Base-by-base conservation (phyloP, 306 rosid genomes). In the Trichosanthes cucumerina region DNA sequence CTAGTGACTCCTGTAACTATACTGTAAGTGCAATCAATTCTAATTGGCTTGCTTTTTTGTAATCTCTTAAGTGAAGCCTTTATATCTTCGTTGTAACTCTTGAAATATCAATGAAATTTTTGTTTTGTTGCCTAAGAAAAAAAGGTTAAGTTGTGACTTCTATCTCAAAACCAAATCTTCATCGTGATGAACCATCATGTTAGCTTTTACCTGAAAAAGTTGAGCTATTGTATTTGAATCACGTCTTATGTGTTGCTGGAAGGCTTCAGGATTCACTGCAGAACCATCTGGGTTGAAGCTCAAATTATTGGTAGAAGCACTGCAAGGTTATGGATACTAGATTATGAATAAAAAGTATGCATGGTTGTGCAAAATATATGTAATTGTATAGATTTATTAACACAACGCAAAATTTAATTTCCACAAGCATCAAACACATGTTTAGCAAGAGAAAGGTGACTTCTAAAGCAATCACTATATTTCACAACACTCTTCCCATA, bases 261-360 rank as follows among this genome's bases (percentile, higher is more conserved):
- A 87, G 83, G 97, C 93, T 79, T 84, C 88, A 75, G 99, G 99
- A 84, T 92, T 88, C 56, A 77, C 88, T 66, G 97, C 97, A 83
- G 99, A 95, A 36, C 98, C 98, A 82, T 95, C 98, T 68, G 89
- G 83, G 82, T 88, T 92, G 79, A 92, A 80, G 75, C 96, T 80
- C 87, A 95, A 66, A 50, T 81, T 88, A 86, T 84, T 86, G 78
- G 91, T 49, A 65, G 97, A 26, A 82, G 90, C 94, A 86, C 96
- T 90, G 91, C 79, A 78, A 88, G 59, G 52, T 79, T 19, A 21
- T 65, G 41, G 60, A 31, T 38, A 38, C 31, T 43, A 80, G 59
- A 73, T 41, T n/a, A 34, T 0, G 57, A 71, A 44, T 47, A 47
- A 28, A 26, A 49, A 24, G 59, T 59, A 73, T 7, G 59, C 24